Base-by-base conservation (phyloP, 2,329 filamentous ascomycete genomes). In the Colletotrichum orbiculare region DNA sequence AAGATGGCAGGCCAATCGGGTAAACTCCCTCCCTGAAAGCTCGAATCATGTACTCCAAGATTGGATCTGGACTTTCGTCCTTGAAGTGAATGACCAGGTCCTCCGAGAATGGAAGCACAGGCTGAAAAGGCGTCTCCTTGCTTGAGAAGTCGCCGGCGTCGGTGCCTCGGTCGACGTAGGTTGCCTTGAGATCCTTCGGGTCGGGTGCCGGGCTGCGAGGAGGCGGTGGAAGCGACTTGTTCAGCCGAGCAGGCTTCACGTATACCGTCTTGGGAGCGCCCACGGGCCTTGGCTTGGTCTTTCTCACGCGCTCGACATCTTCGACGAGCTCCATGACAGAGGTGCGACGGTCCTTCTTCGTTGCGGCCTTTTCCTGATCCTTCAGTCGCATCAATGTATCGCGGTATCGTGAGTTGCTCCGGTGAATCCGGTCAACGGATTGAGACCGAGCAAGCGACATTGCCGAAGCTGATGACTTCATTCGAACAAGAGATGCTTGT, bases 81-180 rank as follows among this genome's bases (percentile, higher is more conserved):
- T 80, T 82, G 60, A 89, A 81, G 49, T 85, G 78, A 33, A 90
- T 77, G 2, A 89, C 79, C 1, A 89, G 71, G 66, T 90, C 84
- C 69, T 90, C 88, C 0, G 78, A 70, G 46, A 87, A 74, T 0
- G 84, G 81, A 25, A 90, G 76, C 0, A 87, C 78, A 1, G 83
- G 77, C 39, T 79, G 75, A 43, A 81, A 80, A 0, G 71, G 58
- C 13, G 71, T 63, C 8, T 73, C 59, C 8, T 64, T 45, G 12
- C 69, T 67, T 1, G 66, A 34, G 12, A 72, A 59, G 8, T 75
- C 69, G 7, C 71, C 72, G 2, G 75, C 73, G 69, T 82, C 78
- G 6, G 49, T 58, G 10, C 41, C 45, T 34, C 50, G 9, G n/a
- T 42, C 49, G 13, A 41, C 39, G 33, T 60, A 66, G 6, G 9